phyloP scores from a whole-genome alignment of 2,329 filamentous ascomycete species.

The Epichloe gansuensis region DNA sequence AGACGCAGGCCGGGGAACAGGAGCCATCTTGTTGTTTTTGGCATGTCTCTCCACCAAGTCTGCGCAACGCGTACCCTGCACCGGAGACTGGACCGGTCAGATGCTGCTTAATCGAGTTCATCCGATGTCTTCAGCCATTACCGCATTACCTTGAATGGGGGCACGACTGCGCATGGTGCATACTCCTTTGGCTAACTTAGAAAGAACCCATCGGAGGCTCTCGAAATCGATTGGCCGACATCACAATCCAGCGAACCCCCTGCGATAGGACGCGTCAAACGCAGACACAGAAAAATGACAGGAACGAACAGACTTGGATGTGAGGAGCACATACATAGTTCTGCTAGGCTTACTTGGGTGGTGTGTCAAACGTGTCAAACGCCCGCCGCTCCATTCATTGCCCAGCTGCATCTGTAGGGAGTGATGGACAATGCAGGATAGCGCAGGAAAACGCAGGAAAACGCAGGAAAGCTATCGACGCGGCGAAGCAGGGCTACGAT shows the following conservation, averaged over 20 bases:
- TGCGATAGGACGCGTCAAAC: not conserved
- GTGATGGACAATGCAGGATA: not conserved
- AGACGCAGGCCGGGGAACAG: not conserved
- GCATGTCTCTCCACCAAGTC: no score
- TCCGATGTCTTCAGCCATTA: not conserved
- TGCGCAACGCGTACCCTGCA: no score
- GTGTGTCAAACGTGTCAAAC: not conserved
- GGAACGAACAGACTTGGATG: not conserved
- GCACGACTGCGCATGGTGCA: not conserved
- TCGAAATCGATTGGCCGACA: not conserved
- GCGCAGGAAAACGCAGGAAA: not conserved
- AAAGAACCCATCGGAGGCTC: not conserved
- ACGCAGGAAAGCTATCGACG: not conserved
- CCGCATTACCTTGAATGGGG: not conserved
- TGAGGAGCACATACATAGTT: not conserved
- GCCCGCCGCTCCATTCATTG: not conserved
- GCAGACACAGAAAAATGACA: not conserved
- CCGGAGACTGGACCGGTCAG: not conserved
- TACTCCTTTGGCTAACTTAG: not conserved
- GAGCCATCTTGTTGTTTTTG: not conserved
- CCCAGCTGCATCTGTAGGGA: not conserved
- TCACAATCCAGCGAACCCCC: not conserved
- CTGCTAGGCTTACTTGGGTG: not conserved
- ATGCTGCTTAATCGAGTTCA: not conserved
- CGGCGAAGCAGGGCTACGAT: not conserved